Percentiles rank a stretch among this genome's conserved stretches.
These are phyloP conservation scores for Malassezia sympodialis DNA, from an alignment of 1,284 basidiomycete genomes.

Conservation along the genomic window DNA sequence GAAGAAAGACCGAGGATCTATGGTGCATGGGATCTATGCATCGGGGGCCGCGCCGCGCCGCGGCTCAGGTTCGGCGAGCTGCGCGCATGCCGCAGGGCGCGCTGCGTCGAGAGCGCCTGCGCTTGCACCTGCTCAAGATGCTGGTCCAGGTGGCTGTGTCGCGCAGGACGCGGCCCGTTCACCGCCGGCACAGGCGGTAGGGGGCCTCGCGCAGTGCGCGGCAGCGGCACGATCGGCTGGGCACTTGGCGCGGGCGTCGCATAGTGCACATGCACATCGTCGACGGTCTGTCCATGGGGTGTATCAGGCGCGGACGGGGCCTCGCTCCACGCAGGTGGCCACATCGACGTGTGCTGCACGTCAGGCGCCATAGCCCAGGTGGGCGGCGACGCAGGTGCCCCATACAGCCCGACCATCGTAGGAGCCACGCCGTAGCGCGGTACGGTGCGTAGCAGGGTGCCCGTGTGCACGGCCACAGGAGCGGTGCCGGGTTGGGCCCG, in stretches of 20 bases:
- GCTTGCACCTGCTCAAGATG: background rate
- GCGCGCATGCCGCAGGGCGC: slow-evolving; percentile 1
- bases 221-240: background rate
- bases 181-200: background rate
- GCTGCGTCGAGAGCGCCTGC: background rate
- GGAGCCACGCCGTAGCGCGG: background rate
- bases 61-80: background rate
- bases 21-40: background rate
- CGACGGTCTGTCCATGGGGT: background rate
- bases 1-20: slow-evolving; percentile 4
- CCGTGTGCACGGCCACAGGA: slow-evolving; percentile 6
- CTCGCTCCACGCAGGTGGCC: background rate
- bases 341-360: background rate
- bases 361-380: background rate
- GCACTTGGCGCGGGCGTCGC: background rate
- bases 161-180: background rate
- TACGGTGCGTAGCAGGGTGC: background rate
- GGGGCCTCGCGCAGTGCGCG: background rate
- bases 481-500: slow-evolving; percentile 4
- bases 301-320: too few species aligned
- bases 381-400: background rate
- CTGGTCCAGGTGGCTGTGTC: background rate
- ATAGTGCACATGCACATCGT: background rate
- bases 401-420: background rate
- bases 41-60: background rate